Conservation (phyloP, 176 grass and related monocot genomes). For the Carex cristatella region DNA sequence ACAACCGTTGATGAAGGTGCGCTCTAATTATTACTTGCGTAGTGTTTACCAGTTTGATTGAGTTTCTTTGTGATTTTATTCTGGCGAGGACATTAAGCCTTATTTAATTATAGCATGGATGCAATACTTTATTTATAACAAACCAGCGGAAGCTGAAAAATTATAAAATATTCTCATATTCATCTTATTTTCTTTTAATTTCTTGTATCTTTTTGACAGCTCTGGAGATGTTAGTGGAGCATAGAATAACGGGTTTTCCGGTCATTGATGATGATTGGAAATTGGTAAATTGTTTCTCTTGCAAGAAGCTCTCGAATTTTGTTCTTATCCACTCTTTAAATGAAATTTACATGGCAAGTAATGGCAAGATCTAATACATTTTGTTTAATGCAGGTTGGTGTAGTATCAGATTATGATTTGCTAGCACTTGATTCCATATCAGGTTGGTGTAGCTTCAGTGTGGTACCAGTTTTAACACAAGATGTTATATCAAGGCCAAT, state of each 20-base stretch:
- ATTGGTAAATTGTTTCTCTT: slow-evolving; percentile 39
- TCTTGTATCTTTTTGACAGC: slow-evolving; percentile 30
- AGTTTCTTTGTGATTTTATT: not conserved
- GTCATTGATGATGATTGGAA: slow-evolving; percentile 75
- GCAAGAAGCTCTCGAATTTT: not conserved
- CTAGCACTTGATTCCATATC: slow-evolving; percentile 83
- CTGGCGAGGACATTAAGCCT: not conserved
- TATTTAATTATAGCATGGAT: not conserved
- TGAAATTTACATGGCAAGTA: not conserved
- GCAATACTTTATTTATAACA: not conserved
- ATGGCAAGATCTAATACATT: not conserved
- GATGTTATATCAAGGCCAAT: not conserved
- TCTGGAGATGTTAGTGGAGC: slow-evolving; percentile 57
- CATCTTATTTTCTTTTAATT: not conserved
- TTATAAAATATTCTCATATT: not conserved
- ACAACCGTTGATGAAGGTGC: slow-evolving; percentile 67
- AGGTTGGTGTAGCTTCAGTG: slow-evolving; percentile 37
- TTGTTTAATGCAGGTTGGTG: slow-evolving; percentile 64
- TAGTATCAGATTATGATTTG: slow-evolving; percentile 97
- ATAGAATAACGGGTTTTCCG: slow-evolving; percentile 79
- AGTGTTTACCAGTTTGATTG: not conserved
- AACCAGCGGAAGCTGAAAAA: not conserved
- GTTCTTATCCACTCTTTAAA: not conserved
- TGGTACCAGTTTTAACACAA: not conserved
- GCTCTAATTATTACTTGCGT: not conserved